These are phyloP conservation scores for Penicillium crustosum DNA, from an alignment of 2,329 filamentous ascomycete genomes.

Conservation along the genomic window DNA sequence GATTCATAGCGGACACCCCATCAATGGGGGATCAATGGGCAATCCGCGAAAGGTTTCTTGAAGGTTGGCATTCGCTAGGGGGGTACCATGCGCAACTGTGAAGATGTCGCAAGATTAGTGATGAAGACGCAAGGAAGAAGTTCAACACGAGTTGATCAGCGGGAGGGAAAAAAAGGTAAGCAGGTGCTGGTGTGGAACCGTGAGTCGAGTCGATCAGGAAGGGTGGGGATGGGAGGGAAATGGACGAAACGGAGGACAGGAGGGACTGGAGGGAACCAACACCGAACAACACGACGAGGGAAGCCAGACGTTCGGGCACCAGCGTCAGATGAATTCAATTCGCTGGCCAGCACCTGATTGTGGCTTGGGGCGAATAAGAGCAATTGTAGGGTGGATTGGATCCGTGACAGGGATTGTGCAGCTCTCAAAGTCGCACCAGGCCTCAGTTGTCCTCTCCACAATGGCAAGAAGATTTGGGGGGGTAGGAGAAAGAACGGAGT, in stretches of 20 bases:
- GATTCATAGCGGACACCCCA: slow-evolving; percentile 46
- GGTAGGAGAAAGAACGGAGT: slow-evolving; percentile 4
- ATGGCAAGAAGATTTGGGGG: not conserved
- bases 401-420: slow-evolving; percentile 37
- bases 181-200: slow-evolving; percentile 25
- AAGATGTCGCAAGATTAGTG: slow-evolving; percentile 2
- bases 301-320: slow-evolving; percentile 40
- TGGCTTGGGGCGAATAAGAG: slow-evolving; percentile 31
- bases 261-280: slow-evolving; percentile 12
- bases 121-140: not conserved
- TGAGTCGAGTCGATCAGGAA: slow-evolving; percentile 28
- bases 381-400: slow-evolving; percentile 28
- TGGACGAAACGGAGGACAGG: slow-evolving; percentile 24
- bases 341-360: slow-evolving; percentile 30
- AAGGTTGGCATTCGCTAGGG: slow-evolving; percentile 40
- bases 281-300: slow-evolving; percentile 20
- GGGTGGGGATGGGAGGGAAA: slow-evolving; percentile 27
- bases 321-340: slow-evolving; percentile 32
- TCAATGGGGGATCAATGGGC: slow-evolving; percentile 39
- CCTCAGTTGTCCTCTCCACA: slow-evolving; percentile 13
- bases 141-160: slow-evolving; percentile 12
- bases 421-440: slow-evolving; percentile 27
- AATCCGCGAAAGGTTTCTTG: slow-evolving; percentile 32
- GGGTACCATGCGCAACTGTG: slow-evolving; percentile 3
- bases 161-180: slow-evolving; percentile 17